Conservation (phyloP, 768 basidiomycete genomes). For the Sporobolomyces pararoseus region DNA sequence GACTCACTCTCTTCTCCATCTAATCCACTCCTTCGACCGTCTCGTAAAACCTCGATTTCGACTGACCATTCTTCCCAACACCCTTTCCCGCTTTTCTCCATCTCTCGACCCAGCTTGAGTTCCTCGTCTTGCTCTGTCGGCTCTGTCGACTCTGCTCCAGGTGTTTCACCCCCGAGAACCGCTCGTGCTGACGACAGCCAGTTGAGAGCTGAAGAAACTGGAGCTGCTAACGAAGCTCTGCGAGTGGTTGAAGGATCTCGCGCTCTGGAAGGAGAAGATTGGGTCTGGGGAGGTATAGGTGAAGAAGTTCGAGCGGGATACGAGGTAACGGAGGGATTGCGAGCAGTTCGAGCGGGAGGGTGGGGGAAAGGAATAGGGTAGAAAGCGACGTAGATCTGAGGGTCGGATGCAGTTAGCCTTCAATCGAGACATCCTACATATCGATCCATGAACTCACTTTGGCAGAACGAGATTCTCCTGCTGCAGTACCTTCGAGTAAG, state of each 20-base stretch:
- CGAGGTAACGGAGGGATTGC: background rate
- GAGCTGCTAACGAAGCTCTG: background rate
- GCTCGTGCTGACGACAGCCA: conserved; percentile 31
- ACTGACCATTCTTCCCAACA: conserved; percentile 33
- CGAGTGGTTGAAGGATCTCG: background rate
- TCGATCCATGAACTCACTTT: background rate
- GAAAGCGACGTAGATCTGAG: conserved; percentile 26
- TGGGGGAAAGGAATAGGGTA: conserved; percentile 26
- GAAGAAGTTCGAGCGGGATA: conserved; percentile 6
- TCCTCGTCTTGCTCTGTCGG: conserved; percentile 19
- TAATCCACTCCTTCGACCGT: background rate
- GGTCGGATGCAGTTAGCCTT: background rate
- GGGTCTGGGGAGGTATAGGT: background rate
- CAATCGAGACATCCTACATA: too few relatives aligned
- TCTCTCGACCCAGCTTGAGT: background rate
- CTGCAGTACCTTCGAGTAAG: background rate
- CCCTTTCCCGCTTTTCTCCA: background rate
- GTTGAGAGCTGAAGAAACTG: conserved; percentile 24
- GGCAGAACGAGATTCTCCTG: background rate
- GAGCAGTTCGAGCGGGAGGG: background rate
- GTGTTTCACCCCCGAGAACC: conserved; percentile 1
- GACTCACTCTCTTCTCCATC: conserved; percentile 21
- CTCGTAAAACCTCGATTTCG: conserved; percentile 28
- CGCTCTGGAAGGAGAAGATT: background rate
- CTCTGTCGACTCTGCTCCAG: background rate